phyloP scores from a whole-genome alignment of 768 basidiomycete species.

The Saitozyma podzolica region DNA sequence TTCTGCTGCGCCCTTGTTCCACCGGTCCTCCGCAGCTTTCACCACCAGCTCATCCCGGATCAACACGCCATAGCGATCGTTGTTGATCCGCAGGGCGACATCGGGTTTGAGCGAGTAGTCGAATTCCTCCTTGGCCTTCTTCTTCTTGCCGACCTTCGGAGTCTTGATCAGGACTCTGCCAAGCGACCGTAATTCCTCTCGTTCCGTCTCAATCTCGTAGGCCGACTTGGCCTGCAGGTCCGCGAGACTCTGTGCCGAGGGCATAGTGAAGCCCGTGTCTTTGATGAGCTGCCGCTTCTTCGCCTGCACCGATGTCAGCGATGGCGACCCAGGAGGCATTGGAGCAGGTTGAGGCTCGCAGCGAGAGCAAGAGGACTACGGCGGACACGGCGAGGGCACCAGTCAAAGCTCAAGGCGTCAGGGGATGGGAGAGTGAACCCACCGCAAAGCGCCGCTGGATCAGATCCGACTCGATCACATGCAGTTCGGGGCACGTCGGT shows the following conservation, averaged over 20 bases:
- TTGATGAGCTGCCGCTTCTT: slow-evolving; percentile 9
- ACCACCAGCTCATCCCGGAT: slow-evolving; percentile 83
- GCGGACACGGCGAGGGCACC: too few species aligned
- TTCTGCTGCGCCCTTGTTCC: slow-evolving; percentile 69
- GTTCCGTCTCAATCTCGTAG: slow-evolving; percentile 22
- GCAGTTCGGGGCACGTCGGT: slow-evolving; percentile 11
- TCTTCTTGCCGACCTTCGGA: slow-evolving; percentile 19
- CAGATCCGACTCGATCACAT: slow-evolving; percentile 17
- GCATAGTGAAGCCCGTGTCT: slow-evolving; percentile 12
- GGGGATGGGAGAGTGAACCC: slow-evolving; percentile 1
- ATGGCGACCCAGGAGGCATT: too few species aligned
- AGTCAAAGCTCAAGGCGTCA: too few species aligned
- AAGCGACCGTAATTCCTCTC: slow-evolving; percentile 16
- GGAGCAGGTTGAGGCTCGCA: too few species aligned
- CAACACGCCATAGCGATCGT: slow-evolving; percentile 79
- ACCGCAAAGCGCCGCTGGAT: slow-evolving; percentile 21
- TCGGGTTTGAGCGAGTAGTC: slow-evolving; percentile 59
- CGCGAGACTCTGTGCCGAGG: not conserved
- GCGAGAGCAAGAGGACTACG: too few species aligned
- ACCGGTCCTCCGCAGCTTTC: slow-evolving; percentile 72
- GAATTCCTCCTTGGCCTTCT: slow-evolving; percentile 49
- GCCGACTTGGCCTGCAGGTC: not conserved
- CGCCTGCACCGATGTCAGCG: not conserved
- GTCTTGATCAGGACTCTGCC: slow-evolving; percentile 27
- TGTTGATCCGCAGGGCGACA: slow-evolving; percentile 82